Evolutionary conservation across 208 protist species (phyloP).

Genomic region (Acanthamoeba royreba): DNA sequence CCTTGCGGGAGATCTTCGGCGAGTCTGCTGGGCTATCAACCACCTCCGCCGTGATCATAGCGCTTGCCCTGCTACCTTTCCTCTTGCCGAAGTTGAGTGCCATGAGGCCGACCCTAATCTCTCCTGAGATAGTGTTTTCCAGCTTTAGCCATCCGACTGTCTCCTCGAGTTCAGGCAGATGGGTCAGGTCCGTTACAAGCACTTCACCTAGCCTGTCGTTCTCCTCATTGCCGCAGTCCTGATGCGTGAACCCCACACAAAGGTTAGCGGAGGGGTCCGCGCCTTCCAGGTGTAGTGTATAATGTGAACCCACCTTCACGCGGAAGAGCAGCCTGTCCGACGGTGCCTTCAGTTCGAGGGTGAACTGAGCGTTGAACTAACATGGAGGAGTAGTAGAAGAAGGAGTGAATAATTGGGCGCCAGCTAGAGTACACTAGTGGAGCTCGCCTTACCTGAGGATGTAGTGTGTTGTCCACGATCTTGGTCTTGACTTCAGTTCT

Average conservation of each 20-base stretch:
- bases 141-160: constrained; percentile 5
- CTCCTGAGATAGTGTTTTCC: background rate
- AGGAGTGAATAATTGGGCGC: background rate
- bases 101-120: background rate
- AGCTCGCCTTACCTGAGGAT: background rate
- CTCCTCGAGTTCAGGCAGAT: background rate
- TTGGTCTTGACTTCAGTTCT: background rate
- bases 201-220: constrained; percentile 17
- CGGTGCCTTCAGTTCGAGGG: background rate
- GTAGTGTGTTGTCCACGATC: background rate
- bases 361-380: background rate
- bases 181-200: background rate
- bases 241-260: background rate
- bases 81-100: constrained; percentile 1
- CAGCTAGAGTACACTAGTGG: background rate
- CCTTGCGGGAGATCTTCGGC: background rate
- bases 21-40: background rate
- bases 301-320: constrained; percentile 5
- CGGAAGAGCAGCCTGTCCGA: background rate
- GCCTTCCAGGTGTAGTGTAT: too few relatives aligned
- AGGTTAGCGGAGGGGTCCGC: background rate
- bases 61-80: background rate
- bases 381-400: background rate
- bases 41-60: background rate
- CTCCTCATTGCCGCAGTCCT: constrained; percentile 1